Base-by-base conservation (phyloP, 108 stramenopile species). In the Licmophora abbreviata region DNA sequence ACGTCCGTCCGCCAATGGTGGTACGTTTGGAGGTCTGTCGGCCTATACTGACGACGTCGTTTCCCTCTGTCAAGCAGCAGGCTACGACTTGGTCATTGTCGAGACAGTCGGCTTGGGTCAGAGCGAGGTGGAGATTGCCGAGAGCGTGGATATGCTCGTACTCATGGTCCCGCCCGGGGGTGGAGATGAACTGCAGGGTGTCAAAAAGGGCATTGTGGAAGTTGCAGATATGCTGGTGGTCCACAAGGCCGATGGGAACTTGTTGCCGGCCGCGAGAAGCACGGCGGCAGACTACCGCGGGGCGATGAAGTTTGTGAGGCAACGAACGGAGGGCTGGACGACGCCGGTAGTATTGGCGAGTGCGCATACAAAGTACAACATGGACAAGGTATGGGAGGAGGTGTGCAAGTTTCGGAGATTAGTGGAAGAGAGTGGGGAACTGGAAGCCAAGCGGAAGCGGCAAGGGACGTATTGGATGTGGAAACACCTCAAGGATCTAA, bases 71-170 rank as follows among this genome's bases (percentile, higher is more conserved):
- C 76, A 90, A 37, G 69, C 76, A 11, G 96, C 95, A 1, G 83
- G 79, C 2, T 96, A 91, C 63, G 76, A 95, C 29, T 50, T 92
- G 8, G 76, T 95, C n/a, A 58, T 99, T 24, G 79, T 99, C 8
- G 98, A 99, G 65, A 95, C 93, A 11, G 98, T 99, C 11, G 98
- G 98, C 4, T 64, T 97, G 14, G 98, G 98, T 20, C 96, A 99
- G 61, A 83, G 77, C 10, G 98, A 99, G 70, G 79, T 97, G 4
- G 86, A 92, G 37, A 69, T 95, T 33, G 77, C 84, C 46, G 58
- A 86, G 54, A 74, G 74, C 21, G 87, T 92, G 57, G 98, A 99
- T 64, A 67, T 94, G 63, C 50, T 94, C n/a, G 44, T 95, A 11
- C 67, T 99, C 56, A 27, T 97, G 35, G 55, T 96, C 20, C 80